phyloP scores from a whole-genome alignment of 2,329 filamentous ascomycete genomes.

The Verticillium tricorpus region DNA sequence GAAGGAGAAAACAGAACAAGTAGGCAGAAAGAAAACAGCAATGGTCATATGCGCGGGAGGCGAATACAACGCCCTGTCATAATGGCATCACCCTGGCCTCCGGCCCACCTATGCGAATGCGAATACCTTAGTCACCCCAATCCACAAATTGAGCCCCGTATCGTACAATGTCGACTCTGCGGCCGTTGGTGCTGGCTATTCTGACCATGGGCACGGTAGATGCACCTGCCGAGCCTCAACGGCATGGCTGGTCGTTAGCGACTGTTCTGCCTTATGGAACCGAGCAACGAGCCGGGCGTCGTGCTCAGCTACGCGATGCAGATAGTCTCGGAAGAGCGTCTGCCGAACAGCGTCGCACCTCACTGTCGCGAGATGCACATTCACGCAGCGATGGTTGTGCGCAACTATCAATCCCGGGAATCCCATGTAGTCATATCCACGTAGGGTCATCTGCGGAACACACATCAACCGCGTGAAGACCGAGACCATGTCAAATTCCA shows the following conservation, averaged over 20 bases:
- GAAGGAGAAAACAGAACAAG: neutral
- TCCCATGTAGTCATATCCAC: neutral
- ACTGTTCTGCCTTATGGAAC: neutral
- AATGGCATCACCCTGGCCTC: neutral
- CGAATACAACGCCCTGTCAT: neutral
- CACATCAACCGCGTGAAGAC: constrained; percentile 9
- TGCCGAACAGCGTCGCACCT: neutral
- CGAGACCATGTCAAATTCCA: constrained; percentile 15
- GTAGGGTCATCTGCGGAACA: neutral
- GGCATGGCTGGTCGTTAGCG: neutral
- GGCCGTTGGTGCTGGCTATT: neutral
- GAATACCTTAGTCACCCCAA: neutral
- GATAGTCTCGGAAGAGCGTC: neutral
- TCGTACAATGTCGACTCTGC: neutral
- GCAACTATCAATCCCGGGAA: neutral
- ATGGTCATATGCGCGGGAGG: neutral
- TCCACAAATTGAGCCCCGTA: neutral
- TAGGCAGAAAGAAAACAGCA: neutral
- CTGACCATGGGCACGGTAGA: neutral
- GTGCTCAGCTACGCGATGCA: neutral
- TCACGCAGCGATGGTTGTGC: neutral
- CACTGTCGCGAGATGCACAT: neutral
- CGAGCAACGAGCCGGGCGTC: neutral
- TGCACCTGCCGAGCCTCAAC: neutral
- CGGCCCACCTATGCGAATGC: neutral